Evolutionary conservation across 2,329 filamentous ascomycete species (phyloP).

Genomic region (Metarhizium rileyi): DNA sequence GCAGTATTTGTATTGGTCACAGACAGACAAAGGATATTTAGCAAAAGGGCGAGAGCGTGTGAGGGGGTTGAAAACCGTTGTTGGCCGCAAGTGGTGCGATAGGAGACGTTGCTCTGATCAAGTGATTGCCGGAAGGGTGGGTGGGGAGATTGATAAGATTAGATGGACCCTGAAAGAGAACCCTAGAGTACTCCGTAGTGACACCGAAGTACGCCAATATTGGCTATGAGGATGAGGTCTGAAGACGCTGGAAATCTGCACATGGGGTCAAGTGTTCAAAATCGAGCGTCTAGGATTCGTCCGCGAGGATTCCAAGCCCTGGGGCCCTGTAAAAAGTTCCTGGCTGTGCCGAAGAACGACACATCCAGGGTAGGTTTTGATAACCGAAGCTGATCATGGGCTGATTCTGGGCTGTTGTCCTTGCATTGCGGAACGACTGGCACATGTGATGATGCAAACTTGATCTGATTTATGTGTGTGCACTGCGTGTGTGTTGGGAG

Average conservation of each 20-base stretch:
- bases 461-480: too few relatives aligned
- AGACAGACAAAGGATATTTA: background rate
- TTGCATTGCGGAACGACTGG: too few relatives aligned
- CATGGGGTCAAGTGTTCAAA: background rate
- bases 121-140: constrained; percentile 1
- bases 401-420: background rate
- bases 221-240: background rate
- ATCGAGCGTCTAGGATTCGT: background rate
- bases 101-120: constrained; percentile 1
- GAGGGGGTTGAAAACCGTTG: background rate
- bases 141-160: constrained; percentile 14
- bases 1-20: background rate
- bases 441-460: too few relatives aligned
- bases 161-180: constrained; percentile 3
- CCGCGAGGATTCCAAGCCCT: background rate
- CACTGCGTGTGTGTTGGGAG: too few relatives aligned
- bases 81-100: background rate
- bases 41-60: background rate
- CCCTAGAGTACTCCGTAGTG: background rate
- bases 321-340: background rate
- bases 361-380: background rate
- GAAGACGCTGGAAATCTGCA: background rate
- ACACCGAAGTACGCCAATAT: background rate
- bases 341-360: background rate
- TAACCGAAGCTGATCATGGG: too few relatives aligned